These are phyloP conservation scores for Hypoxylon sp. DNA, from an alignment of 2,329 filamentous ascomycete species.

Conservation along the genomic window DNA sequence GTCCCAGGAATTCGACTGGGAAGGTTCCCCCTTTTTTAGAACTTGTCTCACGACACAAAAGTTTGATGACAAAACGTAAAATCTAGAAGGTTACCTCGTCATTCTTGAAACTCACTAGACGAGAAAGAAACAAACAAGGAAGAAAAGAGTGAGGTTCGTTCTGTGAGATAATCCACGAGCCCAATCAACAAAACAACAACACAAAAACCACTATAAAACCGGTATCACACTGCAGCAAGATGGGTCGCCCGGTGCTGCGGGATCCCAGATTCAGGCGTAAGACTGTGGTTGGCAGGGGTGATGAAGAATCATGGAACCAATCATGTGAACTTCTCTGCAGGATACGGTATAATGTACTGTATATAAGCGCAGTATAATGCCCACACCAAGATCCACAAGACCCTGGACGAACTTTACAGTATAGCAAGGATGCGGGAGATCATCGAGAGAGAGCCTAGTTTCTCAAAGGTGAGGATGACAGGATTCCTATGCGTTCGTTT, in stretches of 20 bases:
- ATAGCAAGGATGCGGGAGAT: slow-evolving; percentile 21
- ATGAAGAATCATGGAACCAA: slow-evolving; percentile 30
- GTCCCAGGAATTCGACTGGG: slow-evolving; percentile 23
- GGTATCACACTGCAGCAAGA: slow-evolving; percentile 15
- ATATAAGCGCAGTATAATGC: slow-evolving; percentile 31
- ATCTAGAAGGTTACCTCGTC: slow-evolving; percentile 28
- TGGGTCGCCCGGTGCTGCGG: slow-evolving; percentile 37
- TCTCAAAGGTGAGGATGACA: not conserved
- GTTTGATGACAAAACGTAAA: slow-evolving; percentile 17
- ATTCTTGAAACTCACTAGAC: slow-evolving; percentile 6
- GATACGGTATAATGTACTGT: slow-evolving; percentile 42
- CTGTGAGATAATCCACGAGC: slow-evolving; percentile 27
- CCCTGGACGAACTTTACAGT: slow-evolving; percentile 10
- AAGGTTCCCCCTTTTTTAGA: slow-evolving; percentile 31
- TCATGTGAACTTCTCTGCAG: slow-evolving; percentile 31
- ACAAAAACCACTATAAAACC: slow-evolving; percentile 22
- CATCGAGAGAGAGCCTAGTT: slow-evolving; percentile 5
- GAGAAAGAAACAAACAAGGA: slow-evolving; percentile 10
- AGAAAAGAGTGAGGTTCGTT: slow-evolving; percentile 19
- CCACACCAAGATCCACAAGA: slow-evolving; percentile 27
- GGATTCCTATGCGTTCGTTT: slow-evolving; percentile 17
- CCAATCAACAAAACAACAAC: slow-evolving; percentile 35
- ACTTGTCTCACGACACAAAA: slow-evolving; percentile 20
- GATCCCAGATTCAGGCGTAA: slow-evolving; percentile 39
- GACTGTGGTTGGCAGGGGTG: slow-evolving; percentile 41